Evolutionary conservation across 164 flowering plant species (phyloP).

Genomic region (Cinnamomum chago): DNA sequence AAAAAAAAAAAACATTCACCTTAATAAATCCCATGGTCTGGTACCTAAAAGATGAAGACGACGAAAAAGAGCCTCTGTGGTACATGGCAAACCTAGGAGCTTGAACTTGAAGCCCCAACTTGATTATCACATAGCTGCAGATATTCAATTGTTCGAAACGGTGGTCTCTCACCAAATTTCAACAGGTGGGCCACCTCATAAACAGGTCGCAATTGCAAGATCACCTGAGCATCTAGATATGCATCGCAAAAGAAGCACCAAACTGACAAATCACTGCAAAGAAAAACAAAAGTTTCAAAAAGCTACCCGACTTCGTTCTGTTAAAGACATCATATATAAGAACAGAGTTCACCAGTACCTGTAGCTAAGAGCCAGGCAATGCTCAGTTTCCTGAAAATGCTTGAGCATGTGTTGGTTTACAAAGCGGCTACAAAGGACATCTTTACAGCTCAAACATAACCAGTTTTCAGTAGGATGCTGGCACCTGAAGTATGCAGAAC

Average conservation of each 20-base stretch:
- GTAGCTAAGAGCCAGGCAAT: constrained; percentile 76
- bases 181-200: constrained; percentile 64
- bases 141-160: constrained; percentile 35
- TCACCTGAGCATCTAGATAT: constrained; percentile 78
- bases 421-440: constrained; percentile 85
- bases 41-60: no score
- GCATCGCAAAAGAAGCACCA: constrained; percentile 92
- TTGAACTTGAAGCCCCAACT: constrained; percentile 16
- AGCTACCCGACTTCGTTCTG: neutral
- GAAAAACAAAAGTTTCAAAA: neutral
- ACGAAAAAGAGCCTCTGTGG: no score
- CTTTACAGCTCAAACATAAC: constrained; percentile 81
- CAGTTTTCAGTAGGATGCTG: constrained; percentile 73
- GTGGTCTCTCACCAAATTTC: constrained; percentile 76
- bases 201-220: constrained; percentile 51
- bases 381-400: constrained; percentile 57
- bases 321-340: neutral
- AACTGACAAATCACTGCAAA: constrained; percentile 80
- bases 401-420: constrained; percentile 86
- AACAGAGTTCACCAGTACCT: constrained; percentile 38
- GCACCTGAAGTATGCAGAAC: constrained; percentile 41
- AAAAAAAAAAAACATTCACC: no score
- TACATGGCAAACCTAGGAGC: constrained; percentile 3
- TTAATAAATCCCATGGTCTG: no score
- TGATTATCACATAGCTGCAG: constrained; percentile 7